These are phyloP conservation scores for Xylaria multiplex DNA, from an alignment of 2,329 filamentous ascomycete genomes.

Conservation along the genomic window DNA sequence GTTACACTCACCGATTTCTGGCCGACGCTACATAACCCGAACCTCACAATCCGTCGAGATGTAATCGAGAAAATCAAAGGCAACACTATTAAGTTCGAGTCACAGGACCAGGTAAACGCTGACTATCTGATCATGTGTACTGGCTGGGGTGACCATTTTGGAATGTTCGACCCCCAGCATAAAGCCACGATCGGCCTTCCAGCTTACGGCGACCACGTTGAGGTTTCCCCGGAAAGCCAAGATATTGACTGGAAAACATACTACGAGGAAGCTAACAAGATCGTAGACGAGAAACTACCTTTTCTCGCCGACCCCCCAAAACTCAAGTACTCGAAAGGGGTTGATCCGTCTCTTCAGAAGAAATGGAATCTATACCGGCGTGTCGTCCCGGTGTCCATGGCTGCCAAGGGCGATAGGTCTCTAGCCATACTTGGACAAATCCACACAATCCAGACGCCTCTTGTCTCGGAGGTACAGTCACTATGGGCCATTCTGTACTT, in stretches of 20 bases:
- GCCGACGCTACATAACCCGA: constrained; percentile 39
- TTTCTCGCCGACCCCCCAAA: constrained; percentile 38
- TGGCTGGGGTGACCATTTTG: constrained; percentile 45
- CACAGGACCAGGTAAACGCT: constrained; percentile 30
- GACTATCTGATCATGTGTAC: constrained; percentile 47
- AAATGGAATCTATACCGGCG: constrained; percentile 41
- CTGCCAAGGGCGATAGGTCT: constrained; percentile 45
- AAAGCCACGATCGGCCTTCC: constrained; percentile 42
- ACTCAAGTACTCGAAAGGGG: constrained; percentile 31
- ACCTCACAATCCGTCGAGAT: constrained; percentile 37
- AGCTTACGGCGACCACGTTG: constrained; percentile 26
- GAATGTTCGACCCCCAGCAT: constrained; percentile 42
- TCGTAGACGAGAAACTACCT: constrained; percentile 43
- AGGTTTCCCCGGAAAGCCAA: constrained; percentile 13
- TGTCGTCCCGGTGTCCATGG: constrained; percentile 38
- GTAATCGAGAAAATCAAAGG: constrained; percentile 35
- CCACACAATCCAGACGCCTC: constrained; percentile 47
- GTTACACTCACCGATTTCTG: constrained; percentile 43
- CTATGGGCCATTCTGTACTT: constrained; percentile 49
- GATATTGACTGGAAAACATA: constrained; percentile 40
- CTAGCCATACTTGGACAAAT: constrained; percentile 47
- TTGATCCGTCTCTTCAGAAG: constrained; percentile 39
- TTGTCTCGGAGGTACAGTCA: constrained; percentile 47
- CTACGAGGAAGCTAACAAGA: constrained; percentile 40
- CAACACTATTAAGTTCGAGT: constrained; percentile 36